Base-by-base conservation (phyloP, 2,329 filamentous ascomycete genomes). In the Calonectria hongkongensis region DNA sequence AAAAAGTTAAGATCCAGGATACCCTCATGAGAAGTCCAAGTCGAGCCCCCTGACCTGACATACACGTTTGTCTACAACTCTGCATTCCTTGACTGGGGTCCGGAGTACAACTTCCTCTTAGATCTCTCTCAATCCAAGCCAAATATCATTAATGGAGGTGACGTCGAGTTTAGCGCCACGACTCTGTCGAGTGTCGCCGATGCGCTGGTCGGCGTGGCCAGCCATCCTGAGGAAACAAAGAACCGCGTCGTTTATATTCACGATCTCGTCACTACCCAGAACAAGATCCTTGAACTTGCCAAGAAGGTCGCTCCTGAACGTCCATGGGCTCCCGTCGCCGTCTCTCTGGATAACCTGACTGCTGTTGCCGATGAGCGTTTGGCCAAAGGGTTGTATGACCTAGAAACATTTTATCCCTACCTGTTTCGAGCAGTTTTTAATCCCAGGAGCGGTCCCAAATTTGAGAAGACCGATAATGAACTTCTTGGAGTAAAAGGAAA, bases 191-290 rank as follows among this genome's bases (percentile, higher is more conserved):
- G 84, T 2, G 79, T 91, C 16, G 89, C 81, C 0, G 82, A 86
- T 25, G 88, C 86, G 1, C 84, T 92, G 0, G 85, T 87, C 0
- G 87, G 86, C 0, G 82, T 91, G 2, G 79, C 92, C 71, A 77
- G 78, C 9, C 84, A 90, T 63, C 86, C 85, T 0, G 85, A 88
- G 3, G 86, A 89, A 78, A 92, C 90, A 0, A 86, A 86, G 79
- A 91, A 92, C 78, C 83, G 85, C 5, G 70, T 80, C 4, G 83
- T 92, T 2, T 85, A 84, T 70, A 80, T 90, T 18, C 79, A 87
- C 8, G 85, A 87, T 30, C 80, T 85, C 9, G 81, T 83, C 5
- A 81, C 85, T 16, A 86, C 87, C 0, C 89, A 90, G 79, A 86
- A 84, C 66, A 80, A 83, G 69, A 70, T 89, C 0, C 72, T 89